A percentile compares a stretch with the other conserved stretches of the same genome.
phyloP scores from a whole-genome alignment of 768 basidiomycete species.

The Trametopsis cervina region DNA sequence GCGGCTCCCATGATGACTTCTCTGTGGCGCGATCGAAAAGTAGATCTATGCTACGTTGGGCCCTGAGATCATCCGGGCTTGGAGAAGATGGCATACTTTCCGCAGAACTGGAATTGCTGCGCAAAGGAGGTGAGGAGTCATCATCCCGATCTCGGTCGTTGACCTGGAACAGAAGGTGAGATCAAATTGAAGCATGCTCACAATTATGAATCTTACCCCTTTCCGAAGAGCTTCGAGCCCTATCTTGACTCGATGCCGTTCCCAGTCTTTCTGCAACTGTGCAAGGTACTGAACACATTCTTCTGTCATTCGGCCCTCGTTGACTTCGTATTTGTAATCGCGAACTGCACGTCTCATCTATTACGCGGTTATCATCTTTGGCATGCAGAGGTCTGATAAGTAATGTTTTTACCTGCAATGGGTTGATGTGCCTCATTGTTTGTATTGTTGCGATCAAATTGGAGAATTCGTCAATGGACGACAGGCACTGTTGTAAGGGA shows the following conservation, averaged over 20 bases:
- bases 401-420: constrained; percentile 62
- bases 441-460: constrained; percentile 88
- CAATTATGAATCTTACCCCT: constrained; percentile 50
- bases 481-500: constrained; percentile 52
- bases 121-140: constrained; percentile 43
- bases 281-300: constrained; percentile 93
- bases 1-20: constrained; percentile 70
- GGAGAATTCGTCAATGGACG: constrained; percentile 82
- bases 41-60: constrained; percentile 63
- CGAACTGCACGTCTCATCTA: constrained; percentile 91
- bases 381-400: not conserved
- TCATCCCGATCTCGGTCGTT: constrained; percentile 66
- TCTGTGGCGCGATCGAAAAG: constrained; percentile 68
- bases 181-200: not conserved
- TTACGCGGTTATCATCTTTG: not conserved
- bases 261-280: constrained; percentile 97
- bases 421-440: constrained; percentile 80
- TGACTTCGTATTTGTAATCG: constrained; percentile 92
- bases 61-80: constrained; percentile 25
- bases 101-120: constrained; percentile 25
- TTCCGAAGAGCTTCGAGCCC: constrained; percentile 81
- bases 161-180: constrained; percentile 36
- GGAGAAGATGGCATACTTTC: constrained; percentile 23
- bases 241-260: constrained; percentile 79
- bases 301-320: constrained; percentile 87